These are phyloP conservation scores for Claviceps sp. DNA, from an alignment of 2,329 filamentous ascomycete genomes.

Conservation along the genomic window DNA sequence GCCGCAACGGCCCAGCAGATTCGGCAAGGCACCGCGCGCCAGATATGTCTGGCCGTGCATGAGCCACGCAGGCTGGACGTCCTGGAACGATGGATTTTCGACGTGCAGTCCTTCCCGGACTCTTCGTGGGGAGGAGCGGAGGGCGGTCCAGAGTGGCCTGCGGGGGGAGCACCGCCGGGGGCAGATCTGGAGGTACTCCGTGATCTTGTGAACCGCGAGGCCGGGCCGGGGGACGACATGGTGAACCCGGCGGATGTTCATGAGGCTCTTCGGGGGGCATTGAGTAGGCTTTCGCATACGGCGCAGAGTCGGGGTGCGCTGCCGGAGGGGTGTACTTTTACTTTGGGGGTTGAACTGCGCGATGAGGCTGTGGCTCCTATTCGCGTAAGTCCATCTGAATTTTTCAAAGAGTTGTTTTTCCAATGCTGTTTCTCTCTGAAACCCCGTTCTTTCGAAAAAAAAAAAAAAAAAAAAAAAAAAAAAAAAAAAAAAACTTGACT, in stretches of 20 bases:
- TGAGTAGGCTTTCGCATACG: constrained; percentile 48
- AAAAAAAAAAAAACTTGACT: neutral
- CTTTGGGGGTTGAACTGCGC: constrained; percentile 59
- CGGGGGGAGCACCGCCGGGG: neutral
- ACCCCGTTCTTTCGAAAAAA: neutral
- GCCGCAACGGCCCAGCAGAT: constrained; percentile 59
- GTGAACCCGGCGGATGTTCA: constrained; percentile 49
- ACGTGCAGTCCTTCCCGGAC: constrained; percentile 37
- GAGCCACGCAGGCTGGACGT: constrained; percentile 24
- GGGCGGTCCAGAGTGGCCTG: neutral
- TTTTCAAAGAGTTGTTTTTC: too few relatives aligned
- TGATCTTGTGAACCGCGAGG: constrained; percentile 15
- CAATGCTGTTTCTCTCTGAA: neutral
- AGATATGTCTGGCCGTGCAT: constrained; percentile 37
- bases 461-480: neutral
- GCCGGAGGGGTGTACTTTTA: constrained; percentile 57
- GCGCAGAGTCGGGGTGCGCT: constrained; percentile 43
- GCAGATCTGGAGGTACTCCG: neutral
- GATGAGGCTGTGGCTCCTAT: constrained; percentile 46
- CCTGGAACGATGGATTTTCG: constrained; percentile 50
- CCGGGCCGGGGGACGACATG: constrained; percentile 11
- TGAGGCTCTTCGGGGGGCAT: constrained; percentile 56
- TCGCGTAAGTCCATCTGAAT: constrained; percentile 28
- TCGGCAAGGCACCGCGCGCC: constrained; percentile 36
- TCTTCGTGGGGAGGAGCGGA: neutral